Conservation (phyloP, 352 stramenopile genomes). For the Thraustochytrium sp. region DNA sequence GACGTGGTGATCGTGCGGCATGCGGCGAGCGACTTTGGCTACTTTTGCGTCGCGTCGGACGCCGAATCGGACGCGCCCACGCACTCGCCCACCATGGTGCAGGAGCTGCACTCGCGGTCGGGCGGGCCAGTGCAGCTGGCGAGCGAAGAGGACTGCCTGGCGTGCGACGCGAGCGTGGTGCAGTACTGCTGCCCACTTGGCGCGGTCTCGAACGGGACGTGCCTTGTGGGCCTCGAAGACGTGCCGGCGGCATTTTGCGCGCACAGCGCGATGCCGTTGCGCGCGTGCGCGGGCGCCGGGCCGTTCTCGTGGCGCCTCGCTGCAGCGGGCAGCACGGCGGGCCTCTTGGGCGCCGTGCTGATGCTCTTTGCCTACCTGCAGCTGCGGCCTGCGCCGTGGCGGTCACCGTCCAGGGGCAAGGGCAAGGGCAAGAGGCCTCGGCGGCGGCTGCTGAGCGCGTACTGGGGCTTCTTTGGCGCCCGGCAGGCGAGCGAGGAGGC, state of each 20-base stretch:
- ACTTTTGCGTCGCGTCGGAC: constrained; percentile 21
- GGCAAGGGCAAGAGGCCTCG: background rate
- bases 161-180: background rate
- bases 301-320: background rate
- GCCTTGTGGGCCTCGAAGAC: constrained; percentile 17
- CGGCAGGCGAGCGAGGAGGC: background rate
- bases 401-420: background rate
- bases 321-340: background rate
- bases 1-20: background rate
- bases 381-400: background rate
- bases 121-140: background rate
- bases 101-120: background rate
- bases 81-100: background rate
- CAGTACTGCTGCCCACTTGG: background rate
- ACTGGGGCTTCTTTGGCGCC: background rate
- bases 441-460: background rate
- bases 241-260: constrained; percentile 17
- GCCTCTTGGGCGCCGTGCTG: background rate
- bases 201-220: background rate
- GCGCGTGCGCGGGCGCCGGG: background rate
- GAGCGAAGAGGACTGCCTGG: background rate
- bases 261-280: background rate
- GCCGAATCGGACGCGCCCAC: background rate
- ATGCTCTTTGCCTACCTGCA: background rate
- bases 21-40: background rate